phyloP scores from a whole-genome alignment of 306 rosid genomes.

The Cicer arietinum region DNA sequence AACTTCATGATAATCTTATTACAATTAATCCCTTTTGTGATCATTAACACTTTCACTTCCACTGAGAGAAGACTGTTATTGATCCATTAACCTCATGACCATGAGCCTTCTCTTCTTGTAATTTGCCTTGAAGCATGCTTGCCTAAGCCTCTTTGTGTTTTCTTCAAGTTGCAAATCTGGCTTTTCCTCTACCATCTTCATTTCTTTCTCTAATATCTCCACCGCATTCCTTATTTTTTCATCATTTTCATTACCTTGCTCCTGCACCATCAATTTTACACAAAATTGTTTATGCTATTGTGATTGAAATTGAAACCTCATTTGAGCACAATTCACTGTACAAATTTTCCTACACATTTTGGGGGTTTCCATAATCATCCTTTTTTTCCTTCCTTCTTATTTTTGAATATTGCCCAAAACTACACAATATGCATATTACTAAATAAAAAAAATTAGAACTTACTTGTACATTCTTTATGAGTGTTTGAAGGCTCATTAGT shows the following conservation, averaged over 20 bases:
- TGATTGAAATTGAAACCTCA: too few species aligned
- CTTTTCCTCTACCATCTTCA: slow-evolving; percentile 65
- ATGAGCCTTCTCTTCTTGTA: slow-evolving; percentile 77
- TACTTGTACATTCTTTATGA: slow-evolving; percentile 72
- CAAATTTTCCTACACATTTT: too few species aligned
- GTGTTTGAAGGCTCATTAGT: slow-evolving; percentile 78
- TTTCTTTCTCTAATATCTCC: slow-evolving; percentile 65
- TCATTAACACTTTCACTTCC: background rate
- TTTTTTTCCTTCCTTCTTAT: too few species aligned
- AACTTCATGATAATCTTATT: slow-evolving; percentile 1
- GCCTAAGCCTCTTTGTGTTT: slow-evolving; percentile 75
- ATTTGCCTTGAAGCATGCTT: slow-evolving; percentile 86
- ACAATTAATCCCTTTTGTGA: background rate
- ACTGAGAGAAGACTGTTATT: background rate
- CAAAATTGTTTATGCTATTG: too few species aligned
- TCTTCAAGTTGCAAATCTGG: slow-evolving; percentile 73
- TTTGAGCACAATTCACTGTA: too few species aligned
- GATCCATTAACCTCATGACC: slow-evolving; percentile 43
- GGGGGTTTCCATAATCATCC: too few species aligned
- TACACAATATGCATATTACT: background rate
- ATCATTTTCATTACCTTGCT: slow-evolving; percentile 49
- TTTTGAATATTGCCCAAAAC: background rate
- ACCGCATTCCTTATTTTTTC: slow-evolving; percentile 56
- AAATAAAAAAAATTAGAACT: background rate
- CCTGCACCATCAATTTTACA: slow-evolving; percentile 42